Evolutionary conservation across 257 asterid species (phyloP).

Genomic region (Fraxinus americana): DNA sequence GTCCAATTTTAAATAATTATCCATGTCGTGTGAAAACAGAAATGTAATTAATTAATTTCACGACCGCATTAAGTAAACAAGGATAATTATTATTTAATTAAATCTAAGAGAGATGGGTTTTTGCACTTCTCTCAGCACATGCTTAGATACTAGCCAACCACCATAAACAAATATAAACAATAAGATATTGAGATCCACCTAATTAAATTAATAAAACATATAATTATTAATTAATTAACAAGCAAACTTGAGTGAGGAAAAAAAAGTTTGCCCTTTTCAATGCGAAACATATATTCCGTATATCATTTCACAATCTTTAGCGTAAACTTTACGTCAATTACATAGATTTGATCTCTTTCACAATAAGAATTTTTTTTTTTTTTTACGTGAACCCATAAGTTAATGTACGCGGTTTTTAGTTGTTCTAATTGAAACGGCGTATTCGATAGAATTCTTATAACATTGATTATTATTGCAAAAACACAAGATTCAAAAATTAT

Average conservation of each 20-base stretch:
- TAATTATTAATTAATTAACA: constrained; percentile 3
- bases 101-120: constrained; percentile 6
- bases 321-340: not conserved
- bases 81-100: not conserved
- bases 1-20: not conserved
- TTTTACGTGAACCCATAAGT: too few relatives aligned
- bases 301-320: not conserved
- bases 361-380: not conserved
- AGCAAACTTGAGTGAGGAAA: constrained; percentile 26
- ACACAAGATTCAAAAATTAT: too few relatives aligned
- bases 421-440: too few relatives aligned
- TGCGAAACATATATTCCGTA: constrained; percentile 27
- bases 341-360: not conserved
- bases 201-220: constrained; percentile 13
- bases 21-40: constrained; percentile 21
- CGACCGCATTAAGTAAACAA: not conserved
- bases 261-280: constrained; percentile 19
- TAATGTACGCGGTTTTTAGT: too few relatives aligned
- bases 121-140: constrained; percentile 35
- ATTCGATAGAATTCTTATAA: too few relatives aligned
- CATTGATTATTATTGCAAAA: too few relatives aligned
- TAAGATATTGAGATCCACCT: constrained; percentile 14
- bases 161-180: constrained; percentile 18
- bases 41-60: not conserved
- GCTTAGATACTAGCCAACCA: constrained; percentile 53